A percentile compares a stretch with the other conserved stretches of the same genome.
Evolutionary conservation across 306 rosid genomes (phyloP).

Genomic region (Ochetophila trinervis): DNA sequence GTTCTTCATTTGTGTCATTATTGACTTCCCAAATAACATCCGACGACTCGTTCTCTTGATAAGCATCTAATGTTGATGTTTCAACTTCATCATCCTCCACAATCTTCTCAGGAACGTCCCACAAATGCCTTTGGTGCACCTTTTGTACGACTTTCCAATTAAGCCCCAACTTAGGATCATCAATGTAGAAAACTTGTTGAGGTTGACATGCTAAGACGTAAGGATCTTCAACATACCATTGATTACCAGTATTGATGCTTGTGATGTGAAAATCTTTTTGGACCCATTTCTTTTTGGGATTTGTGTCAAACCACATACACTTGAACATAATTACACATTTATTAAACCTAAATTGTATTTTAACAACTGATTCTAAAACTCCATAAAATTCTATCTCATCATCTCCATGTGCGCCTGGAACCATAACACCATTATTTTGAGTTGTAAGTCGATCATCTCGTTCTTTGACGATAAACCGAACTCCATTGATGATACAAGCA

Average conservation of each 20-base stretch:
- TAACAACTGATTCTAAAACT: neutral
- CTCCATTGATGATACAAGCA: too few species aligned
- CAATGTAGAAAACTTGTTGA: too few species aligned
- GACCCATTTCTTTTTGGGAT: neutral
- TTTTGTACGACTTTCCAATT: conserved; percentile 1
- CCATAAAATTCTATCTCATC: neutral
- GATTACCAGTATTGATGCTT: neutral
- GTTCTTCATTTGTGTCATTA: too few species aligned
- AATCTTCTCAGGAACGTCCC: neutral
- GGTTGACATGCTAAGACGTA: conserved; percentile 4
- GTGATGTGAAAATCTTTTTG: neutral
- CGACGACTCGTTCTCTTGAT: too few species aligned
- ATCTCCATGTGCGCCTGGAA: neutral
- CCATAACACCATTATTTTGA: too few species aligned
- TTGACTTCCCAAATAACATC: too few species aligned
- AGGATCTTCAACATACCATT: neutral
- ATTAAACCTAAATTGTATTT: neutral
- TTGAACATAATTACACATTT: neutral
- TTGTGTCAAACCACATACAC: conserved; percentile 5
- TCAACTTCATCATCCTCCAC: neutral
- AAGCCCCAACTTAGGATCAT: neutral
- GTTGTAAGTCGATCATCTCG: too few species aligned
- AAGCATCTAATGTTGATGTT: too few species aligned
- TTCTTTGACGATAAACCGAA: too few species aligned
- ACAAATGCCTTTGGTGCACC: neutral